These are phyloP conservation scores for Chrysosphaeria jannelii DNA, from an alignment of 2,329 filamentous ascomycete genomes.

Conservation along the genomic window DNA sequence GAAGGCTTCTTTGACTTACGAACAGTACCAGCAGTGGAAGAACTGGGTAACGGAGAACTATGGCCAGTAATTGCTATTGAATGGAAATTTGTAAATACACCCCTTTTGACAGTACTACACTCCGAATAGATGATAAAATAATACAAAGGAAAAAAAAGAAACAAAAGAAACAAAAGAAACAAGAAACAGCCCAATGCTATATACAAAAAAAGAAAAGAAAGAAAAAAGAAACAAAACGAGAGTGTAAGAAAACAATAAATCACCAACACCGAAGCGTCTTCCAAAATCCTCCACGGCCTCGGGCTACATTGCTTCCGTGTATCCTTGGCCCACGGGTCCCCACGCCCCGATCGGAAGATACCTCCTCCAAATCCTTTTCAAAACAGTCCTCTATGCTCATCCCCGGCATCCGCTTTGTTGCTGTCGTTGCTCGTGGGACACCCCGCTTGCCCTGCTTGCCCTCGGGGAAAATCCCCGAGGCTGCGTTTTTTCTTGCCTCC, in stretches of 20 bases:
- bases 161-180: not conserved
- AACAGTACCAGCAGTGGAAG: conserved; percentile 53
- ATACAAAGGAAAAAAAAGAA: conserved; percentile 1
- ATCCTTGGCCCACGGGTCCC: conserved; percentile 15
- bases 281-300: conserved; percentile 18
- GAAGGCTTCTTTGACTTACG: conserved; percentile 39
- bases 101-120: too few species aligned
- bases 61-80: too few species aligned
- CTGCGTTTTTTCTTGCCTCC: conserved; percentile 21
- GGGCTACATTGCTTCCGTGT: conserved; percentile 14
- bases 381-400: not conserved
- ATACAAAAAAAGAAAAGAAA: not conserved
- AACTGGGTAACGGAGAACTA: too few species aligned
- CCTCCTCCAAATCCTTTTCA: conserved; percentile 2
- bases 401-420: conserved; percentile 13
- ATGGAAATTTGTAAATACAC: too few species aligned
- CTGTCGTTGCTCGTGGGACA: too few species aligned
- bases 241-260: conserved; percentile 1
- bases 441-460: conserved; percentile 10
- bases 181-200: not conserved
- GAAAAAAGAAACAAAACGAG: conserved; percentile 1
- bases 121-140: too few species aligned
- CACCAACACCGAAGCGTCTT: conserved; percentile 25
- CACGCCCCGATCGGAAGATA: conserved; percentile 8
- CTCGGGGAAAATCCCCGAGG: conserved; percentile 17